Evolutionary conservation across 1,139 yeast genomes (phyloP).

Genomic region (Trichomonascaceae sp.): DNA sequence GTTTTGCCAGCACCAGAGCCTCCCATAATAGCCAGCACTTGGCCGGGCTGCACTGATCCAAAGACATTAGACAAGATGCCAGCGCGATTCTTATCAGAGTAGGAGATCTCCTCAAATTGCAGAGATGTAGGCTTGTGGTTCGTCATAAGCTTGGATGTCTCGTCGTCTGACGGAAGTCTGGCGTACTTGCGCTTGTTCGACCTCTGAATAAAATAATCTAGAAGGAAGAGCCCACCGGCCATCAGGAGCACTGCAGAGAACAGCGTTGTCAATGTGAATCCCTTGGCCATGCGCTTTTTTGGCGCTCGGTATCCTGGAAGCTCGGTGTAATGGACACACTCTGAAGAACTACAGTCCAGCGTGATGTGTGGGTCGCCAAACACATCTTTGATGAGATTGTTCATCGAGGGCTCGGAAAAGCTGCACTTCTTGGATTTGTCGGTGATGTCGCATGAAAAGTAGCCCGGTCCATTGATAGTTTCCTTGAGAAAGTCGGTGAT

Average conservation of each 20-base stretch:
- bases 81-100: constrained; percentile 39
- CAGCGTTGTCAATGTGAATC: constrained; percentile 38
- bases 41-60: constrained; percentile 76
- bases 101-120: constrained; percentile 60
- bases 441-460: constrained; percentile 63
- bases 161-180: constrained; percentile 25
- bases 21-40: constrained; percentile 92
- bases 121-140: constrained; percentile 65
- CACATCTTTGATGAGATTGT: constrained; percentile 73
- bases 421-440: constrained; percentile 45
- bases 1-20: constrained; percentile 99
- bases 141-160: constrained; percentile 23
- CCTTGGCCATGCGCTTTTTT: constrained; percentile 36
- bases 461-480: constrained; percentile 88
- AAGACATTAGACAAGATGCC: constrained; percentile 46
- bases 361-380: constrained; percentile 90
- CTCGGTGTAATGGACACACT: constrained; percentile 83
- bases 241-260: constrained; percentile 33
- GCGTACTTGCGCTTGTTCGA: constrained; percentile 16
- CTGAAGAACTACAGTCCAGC: constrained; percentile 69
- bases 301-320: constrained; percentile 82
- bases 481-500: constrained; percentile 85
- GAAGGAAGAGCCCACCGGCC: constrained; percentile 29
- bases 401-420: constrained; percentile 93
- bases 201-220: constrained; percentile 23